Evolutionary conservation across 164 flowering plant species (phyloP), one percentile per base, ranked within the genome.

Genomic region (Liquidambar formosana): DNA sequence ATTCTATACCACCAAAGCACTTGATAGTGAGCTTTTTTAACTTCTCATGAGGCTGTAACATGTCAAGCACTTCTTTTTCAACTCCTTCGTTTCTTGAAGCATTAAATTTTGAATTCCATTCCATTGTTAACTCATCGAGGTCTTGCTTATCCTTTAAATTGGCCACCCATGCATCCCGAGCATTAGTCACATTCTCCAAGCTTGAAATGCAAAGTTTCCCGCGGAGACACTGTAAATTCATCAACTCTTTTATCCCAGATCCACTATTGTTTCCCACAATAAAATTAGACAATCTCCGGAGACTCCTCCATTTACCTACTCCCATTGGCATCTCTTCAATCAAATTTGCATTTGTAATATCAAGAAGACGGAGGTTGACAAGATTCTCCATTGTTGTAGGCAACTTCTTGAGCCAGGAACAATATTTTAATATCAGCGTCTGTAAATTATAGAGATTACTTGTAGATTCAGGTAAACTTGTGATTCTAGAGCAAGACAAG

Each of bases 101-200:
- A 3, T 26, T 19, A 13, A 12, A 0, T 8, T 21, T 25, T 4
- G 6, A 2, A 1, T 61, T 27, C 79, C 79, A 76, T 27, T 25
- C 21, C 21, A 76, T 38, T 11, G 12, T 3, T 43, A 76, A 52
- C 15, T 43, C 57, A 15, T 61, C 41, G 14, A 76, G 49, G 23
- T 49, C 6, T 43, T 58, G 41, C 63, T 67, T 76, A 16, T 52
- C 59, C 59, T 44, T 53, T 52, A 76, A 16, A n/a, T 53, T 71
- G 23, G 75, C 73, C 19, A 27, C 44, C 12, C 43, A 44, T 0
- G 70, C 75, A 67, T 76, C 75, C 14, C 16, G 4, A 27, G 41
- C 58, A 25, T 53, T 27, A n/a, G 23, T 38, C 13, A 71, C 72
- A 63, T 76, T 67, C 54, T 71, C 26, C 46, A 76, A 46, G 16